Conservation (phyloP, 306 rosid genomes). For the Canavalia gladiata region DNA sequence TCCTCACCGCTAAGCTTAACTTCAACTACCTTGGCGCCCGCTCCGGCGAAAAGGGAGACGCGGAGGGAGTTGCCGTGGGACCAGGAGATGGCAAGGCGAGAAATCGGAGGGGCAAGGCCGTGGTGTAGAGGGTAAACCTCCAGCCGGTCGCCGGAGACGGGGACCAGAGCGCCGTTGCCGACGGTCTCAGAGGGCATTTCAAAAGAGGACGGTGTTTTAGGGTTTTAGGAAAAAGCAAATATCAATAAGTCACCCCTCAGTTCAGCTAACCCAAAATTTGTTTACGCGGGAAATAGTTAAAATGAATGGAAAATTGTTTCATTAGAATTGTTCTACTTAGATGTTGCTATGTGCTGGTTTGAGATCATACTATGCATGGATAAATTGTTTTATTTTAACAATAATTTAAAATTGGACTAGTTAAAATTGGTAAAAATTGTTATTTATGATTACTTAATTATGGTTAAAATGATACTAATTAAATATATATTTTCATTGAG, state of each 20-base stretch:
- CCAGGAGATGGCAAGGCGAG: slow-evolving; percentile 84
- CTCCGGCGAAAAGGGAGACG: slow-evolving; percentile 63
- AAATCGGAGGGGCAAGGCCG: slow-evolving; percentile 70
- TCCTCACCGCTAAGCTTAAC: slow-evolving; percentile 72
- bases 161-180: slow-evolving; percentile 57
- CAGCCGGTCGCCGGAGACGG: slow-evolving; percentile 51
- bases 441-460: too few species aligned
- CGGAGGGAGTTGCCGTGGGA: slow-evolving; percentile 83
- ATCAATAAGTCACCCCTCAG: background rate
- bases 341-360: too few species aligned
- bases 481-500: too few species aligned
- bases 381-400: too few species aligned
- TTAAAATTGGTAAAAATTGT: too few species aligned
- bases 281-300: slow-evolving; percentile 39
- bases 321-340: background rate
- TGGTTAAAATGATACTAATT: too few species aligned
- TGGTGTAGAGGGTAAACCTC: slow-evolving; percentile 69
- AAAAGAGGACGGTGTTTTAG: slow-evolving; percentile 31
- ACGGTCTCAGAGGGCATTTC: slow-evolving; percentile 62
- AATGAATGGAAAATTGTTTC: background rate
- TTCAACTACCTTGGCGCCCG: slow-evolving; percentile 77
- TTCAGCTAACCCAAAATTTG: background rate
- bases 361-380: too few species aligned
- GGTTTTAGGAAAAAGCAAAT: slow-evolving; percentile 49
- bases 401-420: too few species aligned